Conservation (phyloP, 2,329 filamentous ascomycete species). For the Huntiella moniliformis region DNA sequence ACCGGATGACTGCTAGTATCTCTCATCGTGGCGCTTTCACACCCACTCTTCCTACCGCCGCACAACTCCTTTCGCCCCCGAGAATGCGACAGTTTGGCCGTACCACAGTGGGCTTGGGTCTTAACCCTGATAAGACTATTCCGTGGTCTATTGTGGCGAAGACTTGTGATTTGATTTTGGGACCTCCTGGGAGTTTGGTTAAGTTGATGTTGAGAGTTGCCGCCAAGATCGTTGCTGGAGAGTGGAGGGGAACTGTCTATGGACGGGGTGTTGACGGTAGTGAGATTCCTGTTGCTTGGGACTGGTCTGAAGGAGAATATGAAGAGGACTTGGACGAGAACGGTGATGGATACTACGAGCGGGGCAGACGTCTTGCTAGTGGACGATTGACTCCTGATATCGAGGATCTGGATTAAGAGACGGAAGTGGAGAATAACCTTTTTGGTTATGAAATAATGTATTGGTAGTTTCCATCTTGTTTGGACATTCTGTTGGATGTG, state of each 20-base stretch:
- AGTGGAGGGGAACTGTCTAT: conserved; percentile 42
- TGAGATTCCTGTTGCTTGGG: conserved; percentile 39
- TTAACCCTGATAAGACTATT: conserved; percentile 27
- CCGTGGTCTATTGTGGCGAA: conserved; percentile 53
- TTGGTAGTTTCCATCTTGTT: background rate
- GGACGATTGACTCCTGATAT: conserved; percentile 6
- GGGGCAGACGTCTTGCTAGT: conserved; percentile 10
- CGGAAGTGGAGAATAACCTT: background rate
- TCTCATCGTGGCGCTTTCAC: conserved; percentile 40
- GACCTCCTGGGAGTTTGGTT: conserved; percentile 64
- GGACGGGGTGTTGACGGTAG: conserved; percentile 35
- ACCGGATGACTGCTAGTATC: conserved; percentile 35
- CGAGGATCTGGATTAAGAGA: conserved; percentile 10
- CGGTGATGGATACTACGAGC: conserved; percentile 10
- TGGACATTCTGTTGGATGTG: no score
- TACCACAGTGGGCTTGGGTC: background rate
- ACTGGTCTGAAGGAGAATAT: conserved; percentile 28
- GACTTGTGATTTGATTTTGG: conserved; percentile 57
- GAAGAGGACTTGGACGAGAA: conserved; percentile 7
- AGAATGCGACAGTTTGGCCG: background rate
- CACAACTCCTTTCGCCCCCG: conserved; percentile 41
- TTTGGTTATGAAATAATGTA: background rate
- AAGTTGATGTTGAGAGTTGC: conserved; percentile 67
- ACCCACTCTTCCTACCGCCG: conserved; percentile 43
- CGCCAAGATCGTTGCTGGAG: conserved; percentile 47